Percentiles rank a stretch among this genome's conserved stretches.
These are phyloP conservation scores for Tephrocybe sp. DNA, from an alignment of 768 basidiomycete species.

Conservation along the genomic window DNA sequence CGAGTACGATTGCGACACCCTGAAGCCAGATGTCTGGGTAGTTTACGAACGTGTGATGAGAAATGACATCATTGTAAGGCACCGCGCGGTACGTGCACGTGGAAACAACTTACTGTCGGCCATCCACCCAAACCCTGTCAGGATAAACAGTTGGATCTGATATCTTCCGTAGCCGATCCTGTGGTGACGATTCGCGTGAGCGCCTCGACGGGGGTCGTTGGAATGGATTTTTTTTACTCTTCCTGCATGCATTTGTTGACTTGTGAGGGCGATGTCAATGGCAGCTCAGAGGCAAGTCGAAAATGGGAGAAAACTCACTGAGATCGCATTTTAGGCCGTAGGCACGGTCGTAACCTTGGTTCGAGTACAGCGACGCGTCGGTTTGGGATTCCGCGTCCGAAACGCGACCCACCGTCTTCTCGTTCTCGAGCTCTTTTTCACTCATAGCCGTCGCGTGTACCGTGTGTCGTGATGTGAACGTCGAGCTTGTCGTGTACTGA, in stretches of 20 bases:
- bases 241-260: conserved; percentile 48
- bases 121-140: conserved; percentile 49
- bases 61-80: no score
- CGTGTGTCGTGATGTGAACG: no score
- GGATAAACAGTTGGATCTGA: conserved; percentile 45
- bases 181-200: no score
- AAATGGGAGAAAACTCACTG: conserved; percentile 8
- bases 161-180: conserved; percentile 53
- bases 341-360: conserved; percentile 15
- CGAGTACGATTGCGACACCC: conserved; percentile 45
- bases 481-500: no score
- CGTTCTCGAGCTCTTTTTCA: background rate
- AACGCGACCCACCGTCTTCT: background rate
- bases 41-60: background rate
- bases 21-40: conserved; percentile 49
- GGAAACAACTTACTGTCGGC: conserved; percentile 41
- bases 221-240: no score
- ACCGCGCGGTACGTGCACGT: background rate
- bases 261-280: conserved; percentile 9
- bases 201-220: no score
- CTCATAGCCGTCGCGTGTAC: background rate
- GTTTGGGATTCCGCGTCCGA: conserved; percentile 8
- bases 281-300: background rate
- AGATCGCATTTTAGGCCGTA: conserved; percentile 23
- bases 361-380: background rate